Percentiles rank a stretch among this genome's conserved stretches.
phyloP scores from a whole-genome alignment of 768 basidiomycete species.

The Rubroboletus satanas region DNA sequence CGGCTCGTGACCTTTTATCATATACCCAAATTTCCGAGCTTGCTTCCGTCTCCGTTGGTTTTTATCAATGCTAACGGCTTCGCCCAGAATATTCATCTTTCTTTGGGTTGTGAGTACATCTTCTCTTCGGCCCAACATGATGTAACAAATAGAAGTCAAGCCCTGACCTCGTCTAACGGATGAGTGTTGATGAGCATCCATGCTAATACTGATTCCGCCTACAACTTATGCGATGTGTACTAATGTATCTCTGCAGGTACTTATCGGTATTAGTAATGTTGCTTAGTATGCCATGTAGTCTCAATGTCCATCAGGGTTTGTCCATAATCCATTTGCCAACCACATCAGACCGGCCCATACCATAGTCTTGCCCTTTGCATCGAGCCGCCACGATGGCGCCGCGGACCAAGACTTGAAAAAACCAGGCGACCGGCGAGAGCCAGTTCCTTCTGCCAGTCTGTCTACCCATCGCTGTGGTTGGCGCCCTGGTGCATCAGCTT shows the following conservation, averaged over 20 bases:
- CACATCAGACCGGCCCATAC: constrained; percentile 51
- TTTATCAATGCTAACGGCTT: constrained; percentile 11
- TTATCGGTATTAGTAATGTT: background rate
- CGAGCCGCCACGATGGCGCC: constrained; percentile 33
- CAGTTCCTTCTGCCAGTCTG: constrained; percentile 38
- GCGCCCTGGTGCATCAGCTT: constrained; percentile 39
- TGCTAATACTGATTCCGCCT: constrained; percentile 76
- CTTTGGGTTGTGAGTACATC: constrained; percentile 33
- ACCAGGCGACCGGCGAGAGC: constrained; percentile 18
- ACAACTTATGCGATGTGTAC: constrained; percentile 7
- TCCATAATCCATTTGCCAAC: constrained; percentile 62
- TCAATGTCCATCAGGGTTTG: constrained; percentile 23
- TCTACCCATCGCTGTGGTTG: constrained; percentile 48
- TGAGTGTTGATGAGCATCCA: constrained; percentile 72
- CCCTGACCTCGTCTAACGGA: constrained; percentile 77
- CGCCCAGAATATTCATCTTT: background rate
- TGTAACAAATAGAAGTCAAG: constrained; percentile 88
- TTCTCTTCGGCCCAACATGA: constrained; percentile 38
- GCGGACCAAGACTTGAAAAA: constrained; percentile 31
- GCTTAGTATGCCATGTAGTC: constrained; percentile 2
- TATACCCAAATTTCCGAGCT: constrained; percentile 94
- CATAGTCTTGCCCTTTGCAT: constrained; percentile 41
- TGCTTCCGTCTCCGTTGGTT: constrained; percentile 5
- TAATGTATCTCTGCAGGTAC: constrained; percentile 14
- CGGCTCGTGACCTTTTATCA: constrained; percentile 63